These are phyloP conservation scores for Ascoidea tarda DNA, from an alignment of 805 yeast species.

Conservation along the genomic window DNA sequence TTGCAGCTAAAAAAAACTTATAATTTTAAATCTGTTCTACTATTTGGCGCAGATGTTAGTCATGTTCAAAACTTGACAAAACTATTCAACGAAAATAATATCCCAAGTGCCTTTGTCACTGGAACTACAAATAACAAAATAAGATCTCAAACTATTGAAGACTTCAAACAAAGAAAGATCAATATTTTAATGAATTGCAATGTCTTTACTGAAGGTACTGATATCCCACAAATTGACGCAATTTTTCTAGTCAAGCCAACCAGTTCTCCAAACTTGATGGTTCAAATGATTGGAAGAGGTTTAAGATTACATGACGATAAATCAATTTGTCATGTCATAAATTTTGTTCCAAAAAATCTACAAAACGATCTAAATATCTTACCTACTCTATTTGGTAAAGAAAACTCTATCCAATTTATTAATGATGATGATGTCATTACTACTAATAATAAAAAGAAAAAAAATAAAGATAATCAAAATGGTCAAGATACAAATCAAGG, in stretches of 20 bases:
- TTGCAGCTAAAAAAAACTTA: constrained; percentile 25
- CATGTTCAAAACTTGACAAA: constrained; percentile 47
- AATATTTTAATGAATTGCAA: constrained; percentile 78
- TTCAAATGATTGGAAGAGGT: constrained; percentile 91
- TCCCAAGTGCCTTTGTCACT: constrained; percentile 59
- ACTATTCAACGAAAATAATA: constrained; percentile 40
- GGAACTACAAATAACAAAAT: constrained; percentile 43
- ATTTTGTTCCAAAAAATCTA: constrained; percentile 47
- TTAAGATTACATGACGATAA: constrained; percentile 51
- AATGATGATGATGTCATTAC: no score
- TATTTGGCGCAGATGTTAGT: constrained; percentile 64
- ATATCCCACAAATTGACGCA: constrained; percentile 79
- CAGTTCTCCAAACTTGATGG: constrained; percentile 49
- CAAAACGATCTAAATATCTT: constrained; percentile 39
- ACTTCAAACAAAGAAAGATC: constrained; percentile 46
- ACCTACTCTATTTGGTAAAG: constrained; percentile 32
- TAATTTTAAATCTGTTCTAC: constrained; percentile 43
- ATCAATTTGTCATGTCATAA: constrained; percentile 56
- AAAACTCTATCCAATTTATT: not conserved
- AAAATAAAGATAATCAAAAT: no score
- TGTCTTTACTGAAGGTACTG: constrained; percentile 90
- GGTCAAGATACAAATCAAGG: no score
- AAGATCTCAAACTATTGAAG: constrained; percentile 36
- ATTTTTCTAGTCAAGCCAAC: constrained; percentile 73
- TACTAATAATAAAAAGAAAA: no score